A percentile compares a stretch with the other conserved stretches of the same genome.
Conservation (phyloP, 352 stramenopile species). For the Globisporangium cystogenes region DNA sequence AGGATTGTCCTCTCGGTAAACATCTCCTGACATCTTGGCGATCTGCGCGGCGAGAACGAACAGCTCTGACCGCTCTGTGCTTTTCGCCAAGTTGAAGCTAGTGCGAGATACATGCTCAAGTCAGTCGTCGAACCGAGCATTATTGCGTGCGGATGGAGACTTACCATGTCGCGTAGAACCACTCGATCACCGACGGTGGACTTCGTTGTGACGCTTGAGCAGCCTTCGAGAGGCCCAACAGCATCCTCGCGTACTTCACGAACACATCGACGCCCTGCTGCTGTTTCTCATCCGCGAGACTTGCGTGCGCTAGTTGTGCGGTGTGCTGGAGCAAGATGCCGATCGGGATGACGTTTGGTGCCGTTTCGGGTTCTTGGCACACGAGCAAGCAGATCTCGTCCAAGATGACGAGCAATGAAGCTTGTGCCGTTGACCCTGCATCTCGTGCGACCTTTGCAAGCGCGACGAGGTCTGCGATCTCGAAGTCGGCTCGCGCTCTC, state of each 20-base stretch:
- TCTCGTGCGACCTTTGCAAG: conserved; percentile 36
- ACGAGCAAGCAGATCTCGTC: conserved; percentile 40
- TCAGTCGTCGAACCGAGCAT: neutral
- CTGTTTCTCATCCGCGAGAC: conserved; percentile 7
- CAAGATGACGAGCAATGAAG: conserved; percentile 39
- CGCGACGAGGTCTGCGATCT: conserved; percentile 49
- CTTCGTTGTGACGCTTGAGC: conserved; percentile 16
- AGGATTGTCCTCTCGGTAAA: conserved; percentile 32
- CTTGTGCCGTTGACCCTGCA: conserved; percentile 16
- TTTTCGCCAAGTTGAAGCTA: conserved; percentile 76
- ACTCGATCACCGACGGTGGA: conserved; percentile 48
- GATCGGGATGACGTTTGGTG: conserved; percentile 16
- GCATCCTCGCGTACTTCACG: conserved; percentile 27
- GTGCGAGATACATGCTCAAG: neutral
- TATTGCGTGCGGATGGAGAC: neutral
- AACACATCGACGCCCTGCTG: conserved; percentile 24
- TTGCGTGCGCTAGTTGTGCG: conserved; percentile 50
- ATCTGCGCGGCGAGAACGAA: conserved; percentile 63
- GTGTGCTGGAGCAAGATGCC: conserved; percentile 59
- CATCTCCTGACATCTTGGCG: conserved; percentile 29
- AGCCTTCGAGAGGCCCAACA: conserved; percentile 24
- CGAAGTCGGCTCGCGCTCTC: conserved; percentile 53
- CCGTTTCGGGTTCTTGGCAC: neutral
- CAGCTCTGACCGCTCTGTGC: conserved; percentile 30
- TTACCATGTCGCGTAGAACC: conserved; percentile 78